Base-by-base conservation (phyloP, 495 filamentous ascomycete species). In the Neurospora tetraspora region DNA sequence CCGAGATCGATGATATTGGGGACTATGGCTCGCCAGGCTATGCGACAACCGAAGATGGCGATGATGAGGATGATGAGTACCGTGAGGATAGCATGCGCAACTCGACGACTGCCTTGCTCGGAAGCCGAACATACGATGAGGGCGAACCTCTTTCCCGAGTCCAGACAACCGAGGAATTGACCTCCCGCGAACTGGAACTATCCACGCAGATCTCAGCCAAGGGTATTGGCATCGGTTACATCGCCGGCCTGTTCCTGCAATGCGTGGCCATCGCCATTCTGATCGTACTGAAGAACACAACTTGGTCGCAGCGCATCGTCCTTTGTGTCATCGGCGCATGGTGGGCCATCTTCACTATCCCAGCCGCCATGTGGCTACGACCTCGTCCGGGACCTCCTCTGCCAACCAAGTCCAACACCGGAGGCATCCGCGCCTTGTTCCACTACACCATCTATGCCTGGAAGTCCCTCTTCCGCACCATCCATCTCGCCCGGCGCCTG, bases 291-390 rank as follows among this genome's bases (percentile, higher is more conserved):
- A 85, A 88, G n/a, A 92, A 91, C 71, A 91, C 91, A 11, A 92
- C 91, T 0, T 91, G 92, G 81, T 91, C 91, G 4, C 86, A 96
- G 69, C 90, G 94, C 42, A 83, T 97, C 39, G 93, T 94, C 4
- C 86, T 99, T 11, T 94, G 96, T 77, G 78, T 93, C 45, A 89
- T 98, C 69, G 96, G 96, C 16, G 80, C 89, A n/a, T 99, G 96
- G 96, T 98, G 96, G 96, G 90, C 96, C 70, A 70, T 89, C 42
- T 98, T 99, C 77, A 95, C 94, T 12, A 89, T 98, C 70, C 96
- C 96, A 4, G 92, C 94, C 9, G 91, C 91, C 31, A 80, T 97
- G 73, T 98, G 93, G 93, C 86, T 99, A n/a, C 89, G 94, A 31
- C 89, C 95, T 18, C 88, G 96, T 38, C 96, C 96, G 10, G 96